phyloP scores from a whole-genome alignment of 2,329 filamentous ascomycete genomes.

The Neonectria punicea region DNA sequence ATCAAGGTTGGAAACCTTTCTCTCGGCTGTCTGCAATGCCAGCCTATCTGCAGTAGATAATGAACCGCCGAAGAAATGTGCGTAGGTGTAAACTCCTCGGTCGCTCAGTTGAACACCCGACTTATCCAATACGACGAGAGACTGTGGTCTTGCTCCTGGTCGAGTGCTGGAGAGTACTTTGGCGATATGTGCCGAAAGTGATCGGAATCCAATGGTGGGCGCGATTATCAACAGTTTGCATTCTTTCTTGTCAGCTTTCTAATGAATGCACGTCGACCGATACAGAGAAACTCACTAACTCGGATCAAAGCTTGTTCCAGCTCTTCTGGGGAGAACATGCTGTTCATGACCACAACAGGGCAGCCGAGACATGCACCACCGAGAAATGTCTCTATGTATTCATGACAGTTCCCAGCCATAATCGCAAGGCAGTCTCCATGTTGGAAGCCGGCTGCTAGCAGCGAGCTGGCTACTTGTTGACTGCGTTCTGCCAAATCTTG shows the following conservation, averaged over 20 bases:
- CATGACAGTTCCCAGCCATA: slow-evolving; percentile 30
- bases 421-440: slow-evolving; percentile 26
- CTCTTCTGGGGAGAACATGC: slow-evolving; percentile 24
- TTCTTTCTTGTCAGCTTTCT: not conserved
- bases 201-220: slow-evolving; percentile 11
- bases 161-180: not conserved
- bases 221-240: slow-evolving; percentile 20
- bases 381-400: slow-evolving; percentile 31
- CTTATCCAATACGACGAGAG: not conserved
- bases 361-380: slow-evolving; percentile 26
- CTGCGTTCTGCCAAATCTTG: slow-evolving; percentile 22
- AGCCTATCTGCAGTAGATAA: not conserved
- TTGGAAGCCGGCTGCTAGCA: slow-evolving; percentile 26
- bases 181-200: not conserved
- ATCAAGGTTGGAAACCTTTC: not conserved
- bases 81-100: not conserved
- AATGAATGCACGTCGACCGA: fast-evolving
- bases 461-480: slow-evolving; percentile 10
- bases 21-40: not conserved
- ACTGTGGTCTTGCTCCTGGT: not conserved
- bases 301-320: slow-evolving; percentile 11
- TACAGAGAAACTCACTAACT: slow-evolving; percentile 12
- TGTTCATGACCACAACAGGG: slow-evolving; percentile 31
- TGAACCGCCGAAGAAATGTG: not conserved
- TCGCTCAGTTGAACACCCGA: not conserved